Percentiles rank a stretch among this genome's conserved stretches.
phyloP scores from a whole-genome alignment of 2,329 filamentous ascomycete species.

The Trichophyton rubrum region DNA sequence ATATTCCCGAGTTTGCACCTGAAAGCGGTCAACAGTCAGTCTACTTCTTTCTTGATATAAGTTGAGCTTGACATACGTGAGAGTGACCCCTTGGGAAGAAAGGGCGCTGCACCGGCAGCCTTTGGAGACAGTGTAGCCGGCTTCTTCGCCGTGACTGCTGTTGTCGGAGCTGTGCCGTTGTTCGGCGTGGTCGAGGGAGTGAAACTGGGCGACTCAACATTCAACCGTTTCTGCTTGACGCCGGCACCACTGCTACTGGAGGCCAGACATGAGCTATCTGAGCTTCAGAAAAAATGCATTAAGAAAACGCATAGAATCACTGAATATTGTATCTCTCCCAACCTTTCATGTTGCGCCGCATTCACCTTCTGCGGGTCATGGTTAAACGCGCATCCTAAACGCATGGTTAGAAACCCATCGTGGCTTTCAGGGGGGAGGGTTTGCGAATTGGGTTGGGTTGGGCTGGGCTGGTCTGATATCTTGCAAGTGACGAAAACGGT shows the following conservation, averaged over 20 bases:
- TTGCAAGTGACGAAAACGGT: neutral
- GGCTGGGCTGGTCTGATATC: too few species aligned
- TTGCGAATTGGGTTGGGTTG: neutral
- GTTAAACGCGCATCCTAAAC: constrained; percentile 64
- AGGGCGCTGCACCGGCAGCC: constrained; percentile 68
- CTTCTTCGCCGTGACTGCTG: constrained; percentile 42
- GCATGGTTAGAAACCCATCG: neutral
- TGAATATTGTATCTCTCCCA: constrained; percentile 12
- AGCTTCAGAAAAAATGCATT: neutral
- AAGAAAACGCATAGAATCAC: neutral
- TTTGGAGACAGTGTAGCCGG: constrained; percentile 64
- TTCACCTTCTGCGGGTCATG: constrained; percentile 57
- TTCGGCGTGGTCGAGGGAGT: constrained; percentile 47
- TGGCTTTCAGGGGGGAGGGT: constrained; percentile 7
- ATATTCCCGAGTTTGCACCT: constrained; percentile 5
- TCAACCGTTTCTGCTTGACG: constrained; percentile 57
- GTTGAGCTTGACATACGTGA: constrained; percentile 22
- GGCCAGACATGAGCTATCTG: constrained; percentile 2
- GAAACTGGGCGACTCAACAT: constrained; percentile 93
- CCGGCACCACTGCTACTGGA: neutral
- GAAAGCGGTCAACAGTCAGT: constrained; percentile 4
- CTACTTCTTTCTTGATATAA: neutral
- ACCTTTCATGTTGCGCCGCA: constrained; percentile 27
- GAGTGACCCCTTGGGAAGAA: constrained; percentile 29
- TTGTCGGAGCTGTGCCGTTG: constrained; percentile 33